Base-by-base conservation (phyloP, 495 filamentous ascomycete genomes). In the Podospora bellae-mahoneyi region DNA sequence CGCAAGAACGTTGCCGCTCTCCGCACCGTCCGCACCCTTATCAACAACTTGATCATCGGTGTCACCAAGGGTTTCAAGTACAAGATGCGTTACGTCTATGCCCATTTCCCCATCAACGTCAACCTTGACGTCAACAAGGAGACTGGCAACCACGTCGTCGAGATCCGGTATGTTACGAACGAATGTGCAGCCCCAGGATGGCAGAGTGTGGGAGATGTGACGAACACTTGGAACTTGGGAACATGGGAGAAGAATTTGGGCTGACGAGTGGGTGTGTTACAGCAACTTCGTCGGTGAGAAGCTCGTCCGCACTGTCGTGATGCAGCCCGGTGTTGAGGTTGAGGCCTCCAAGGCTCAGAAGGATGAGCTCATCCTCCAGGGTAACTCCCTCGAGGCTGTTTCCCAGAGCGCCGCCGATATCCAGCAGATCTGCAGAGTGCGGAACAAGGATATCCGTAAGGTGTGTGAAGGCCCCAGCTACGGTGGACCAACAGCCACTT, bases 401-500 rank as follows among this genome's bases (percentile, higher is more conserved):
- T 97, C 94, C 75, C 95, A 99, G 87, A 92, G 89, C 77, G 95
- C 95, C 66, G 95, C 95, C 78, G 95, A 98, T 80, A 97, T 99
- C 82, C 95, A 99, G 88, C 95, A 99, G 84, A 93, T 94, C 83
- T 99, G 95, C 91, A 86, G 90, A 84, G 95, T 97, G 82, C 88
- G 91, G 78, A 98, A 99, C 90, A 99, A 99, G 92, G 95, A 99
- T 97, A 98, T 99, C 86, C 93, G 96, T 84, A 97, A 98, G 92
- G 92, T 96, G 66, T 58, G 69, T 78, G 28, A 23, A 26, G 23
- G 28, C 16, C 28, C 63, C 20, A 44, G 56, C 60, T 20, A 68
- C 64, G 54, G 58, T 48, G 39, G 39, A 48, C 13, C 39, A 48
- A 48, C 39, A 48, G 7, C 39, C 9, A 48, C 39, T 48, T 10